phyloP scores from a whole-genome alignment of 805 yeast genomes.

The Yarrowia sp. region DNA sequence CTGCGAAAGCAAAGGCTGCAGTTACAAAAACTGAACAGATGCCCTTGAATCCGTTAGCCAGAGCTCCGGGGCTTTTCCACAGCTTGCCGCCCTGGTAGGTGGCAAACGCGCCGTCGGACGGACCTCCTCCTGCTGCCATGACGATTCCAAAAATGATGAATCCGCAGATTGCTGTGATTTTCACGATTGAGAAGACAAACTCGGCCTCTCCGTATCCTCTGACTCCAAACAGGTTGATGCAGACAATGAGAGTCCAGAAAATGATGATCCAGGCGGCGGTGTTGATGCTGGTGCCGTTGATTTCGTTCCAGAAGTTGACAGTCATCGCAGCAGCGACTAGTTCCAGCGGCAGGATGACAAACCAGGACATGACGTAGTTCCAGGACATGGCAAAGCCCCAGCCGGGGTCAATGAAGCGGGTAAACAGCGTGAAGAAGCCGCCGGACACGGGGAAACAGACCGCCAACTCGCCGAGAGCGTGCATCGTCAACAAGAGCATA shows the following conservation, averaged over 20 bases:
- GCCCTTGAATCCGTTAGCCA: constrained; percentile 68
- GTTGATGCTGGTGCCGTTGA: constrained; percentile 13
- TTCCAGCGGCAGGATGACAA: constrained; percentile 67
- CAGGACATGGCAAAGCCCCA: constrained; percentile 73
- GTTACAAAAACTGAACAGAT: constrained; percentile 68
- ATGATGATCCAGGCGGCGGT: constrained; percentile 28
- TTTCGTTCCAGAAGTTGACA: constrained; percentile 22
- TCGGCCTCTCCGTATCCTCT: constrained; percentile 22
- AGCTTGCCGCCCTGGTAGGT: constrained; percentile 49
- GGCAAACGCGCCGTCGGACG: constrained; percentile 4
- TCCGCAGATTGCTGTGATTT: constrained; percentile 8
- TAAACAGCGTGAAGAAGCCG: constrained; percentile 62
- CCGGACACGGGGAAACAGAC: constrained; percentile 62
- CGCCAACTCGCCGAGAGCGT: constrained; percentile 9
- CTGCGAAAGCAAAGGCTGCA: constrained; percentile 71
- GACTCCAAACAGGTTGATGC: constrained; percentile 13
- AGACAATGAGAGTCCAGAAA: constrained; percentile 4
- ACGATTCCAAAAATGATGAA: constrained; percentile 17
- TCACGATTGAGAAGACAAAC: constrained; percentile 18
- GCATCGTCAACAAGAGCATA: constrained; percentile 16
- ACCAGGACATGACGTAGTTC: constrained; percentile 69
- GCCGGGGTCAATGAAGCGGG: constrained; percentile 65
- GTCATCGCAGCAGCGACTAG: constrained; percentile 59
- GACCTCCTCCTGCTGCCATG: constrained; percentile 19
- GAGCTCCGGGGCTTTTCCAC: constrained; percentile 72